Conservation (phyloP, 352 stramenopile genomes). For the Pythium monospermum region DNA sequence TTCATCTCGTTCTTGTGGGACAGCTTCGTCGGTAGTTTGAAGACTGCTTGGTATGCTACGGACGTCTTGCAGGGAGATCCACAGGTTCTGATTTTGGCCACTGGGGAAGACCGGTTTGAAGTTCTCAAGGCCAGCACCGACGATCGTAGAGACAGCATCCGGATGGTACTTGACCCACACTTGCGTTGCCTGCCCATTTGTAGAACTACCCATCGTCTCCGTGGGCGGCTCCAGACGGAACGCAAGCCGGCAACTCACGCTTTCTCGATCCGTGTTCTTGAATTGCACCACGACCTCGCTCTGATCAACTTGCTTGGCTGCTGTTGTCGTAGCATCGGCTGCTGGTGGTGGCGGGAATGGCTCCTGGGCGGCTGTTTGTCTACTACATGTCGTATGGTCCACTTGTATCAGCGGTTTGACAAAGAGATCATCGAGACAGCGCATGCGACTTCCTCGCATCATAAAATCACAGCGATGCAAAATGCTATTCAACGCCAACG, state of each 20-base stretch:
- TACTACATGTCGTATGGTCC: constrained; percentile 18
- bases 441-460: constrained; percentile 63
- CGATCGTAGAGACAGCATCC: constrained; percentile 45
- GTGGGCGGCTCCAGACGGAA: background rate
- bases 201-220: too few species aligned
- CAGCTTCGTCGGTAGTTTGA: too few species aligned
- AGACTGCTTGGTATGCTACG: too few species aligned
- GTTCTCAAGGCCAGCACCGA: constrained; percentile 36
- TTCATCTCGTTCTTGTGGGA: constrained; percentile 36
- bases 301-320: too few species aligned
- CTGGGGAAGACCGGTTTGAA: constrained; percentile 45
- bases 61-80: constrained; percentile 51
- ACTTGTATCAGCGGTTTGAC: constrained; percentile 48
- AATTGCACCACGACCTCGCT: background rate
- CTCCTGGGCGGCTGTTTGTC: background rate
- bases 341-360: background rate
- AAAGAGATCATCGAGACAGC: constrained; percentile 50
- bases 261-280: background rate
- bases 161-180: constrained; percentile 61
- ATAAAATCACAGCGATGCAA: constrained; percentile 77
- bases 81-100: constrained; percentile 29
- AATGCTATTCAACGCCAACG: constrained; percentile 42
- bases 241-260: background rate
- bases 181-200: background rate
- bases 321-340: background rate